A percentile compares a stretch with the other conserved stretches of the same genome.
phyloP scores from a whole-genome alignment of 1,284 basidiomycete genomes.

The Tilletia setariae region DNA sequence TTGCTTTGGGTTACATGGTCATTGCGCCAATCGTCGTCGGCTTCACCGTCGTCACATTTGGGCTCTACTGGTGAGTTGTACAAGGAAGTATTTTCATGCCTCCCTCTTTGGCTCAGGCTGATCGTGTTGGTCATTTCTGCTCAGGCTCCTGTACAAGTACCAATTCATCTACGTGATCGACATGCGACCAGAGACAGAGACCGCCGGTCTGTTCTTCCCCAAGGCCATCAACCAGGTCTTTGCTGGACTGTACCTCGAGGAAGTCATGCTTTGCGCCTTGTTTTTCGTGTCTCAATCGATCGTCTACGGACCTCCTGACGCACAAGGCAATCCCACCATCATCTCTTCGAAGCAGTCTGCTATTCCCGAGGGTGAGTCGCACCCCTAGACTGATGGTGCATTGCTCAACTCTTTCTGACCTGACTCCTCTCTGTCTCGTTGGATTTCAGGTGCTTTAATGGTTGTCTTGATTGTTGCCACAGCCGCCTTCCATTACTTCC shows the following conservation, averaged over 20 bases:
- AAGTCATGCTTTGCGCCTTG: slow-evolving; percentile 46
- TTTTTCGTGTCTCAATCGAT: slow-evolving; percentile 36
- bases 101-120: slow-evolving; percentile 60
- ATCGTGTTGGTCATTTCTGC: slow-evolving; percentile 59
- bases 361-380: slow-evolving; percentile 34
- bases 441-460: slow-evolving; percentile 66
- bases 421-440: neutral
- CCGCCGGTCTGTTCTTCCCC: slow-evolving; percentile 92
- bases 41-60: slow-evolving; percentile 76
- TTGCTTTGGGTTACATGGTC: slow-evolving; percentile 67
- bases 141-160: slow-evolving; percentile 59
- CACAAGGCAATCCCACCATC: slow-evolving; percentile 21
- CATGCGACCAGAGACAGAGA: slow-evolving; percentile 71
- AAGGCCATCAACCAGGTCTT: slow-evolving; percentile 89
- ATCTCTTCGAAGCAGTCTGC: slow-evolving; percentile 33
- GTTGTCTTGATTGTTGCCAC: slow-evolving; percentile 76
- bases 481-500: slow-evolving; percentile 59
- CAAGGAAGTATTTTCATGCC: slow-evolving; percentile 51
- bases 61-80: slow-evolving; percentile 68
- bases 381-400: no score
- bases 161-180: slow-evolving; percentile 62
- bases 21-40: slow-evolving; percentile 94
- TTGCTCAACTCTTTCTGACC: no score
- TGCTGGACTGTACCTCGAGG: slow-evolving; percentile 63
- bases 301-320: neutral